Percentiles rank a stretch among this genome's conserved stretches.
Evolutionary conservation across 768 basidiomycete species (phyloP).

Genomic region (Tephrocybe rancida): DNA sequence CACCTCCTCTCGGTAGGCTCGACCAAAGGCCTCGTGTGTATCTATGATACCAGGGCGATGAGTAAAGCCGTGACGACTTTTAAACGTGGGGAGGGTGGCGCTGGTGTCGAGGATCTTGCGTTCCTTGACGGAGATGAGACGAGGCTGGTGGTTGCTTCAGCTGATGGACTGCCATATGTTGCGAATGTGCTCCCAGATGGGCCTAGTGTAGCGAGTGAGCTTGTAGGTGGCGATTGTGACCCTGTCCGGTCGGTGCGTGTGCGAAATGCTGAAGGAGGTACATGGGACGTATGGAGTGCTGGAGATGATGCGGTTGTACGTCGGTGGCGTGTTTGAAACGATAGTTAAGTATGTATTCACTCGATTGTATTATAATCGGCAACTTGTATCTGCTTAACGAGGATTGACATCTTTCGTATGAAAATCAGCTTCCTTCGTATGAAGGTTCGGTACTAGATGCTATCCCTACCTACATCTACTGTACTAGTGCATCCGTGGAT

Average conservation of each 20-base stretch:
- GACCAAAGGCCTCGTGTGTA: constrained; percentile 49
- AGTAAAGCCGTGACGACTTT: constrained; percentile 36
- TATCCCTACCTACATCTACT: not conserved
- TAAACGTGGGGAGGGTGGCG: constrained; percentile 37
- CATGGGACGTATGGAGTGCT: constrained; percentile 53
- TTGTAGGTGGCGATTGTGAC: constrained; percentile 65
- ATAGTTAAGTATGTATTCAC: not conserved
- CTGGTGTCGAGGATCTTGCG: constrained; percentile 50
- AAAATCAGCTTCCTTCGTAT: too few relatives aligned
- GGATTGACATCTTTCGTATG: too few relatives aligned
- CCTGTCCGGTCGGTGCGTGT: constrained; percentile 48
- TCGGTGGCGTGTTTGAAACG: constrained; percentile 28
- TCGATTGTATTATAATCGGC: not conserved
- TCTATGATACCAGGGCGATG: constrained; percentile 51
- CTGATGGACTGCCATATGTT: constrained; percentile 64
- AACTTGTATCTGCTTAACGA: not conserved
- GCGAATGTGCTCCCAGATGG: constrained; percentile 45
- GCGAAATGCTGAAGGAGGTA: constrained; percentile 13
- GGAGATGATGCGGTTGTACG: constrained; percentile 67
- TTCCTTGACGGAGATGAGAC: constrained; percentile 26
- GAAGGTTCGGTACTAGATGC: too few relatives aligned
- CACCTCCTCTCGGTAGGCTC: constrained; percentile 63
- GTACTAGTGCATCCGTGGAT: not conserved
- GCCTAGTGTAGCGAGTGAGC: constrained; percentile 46
- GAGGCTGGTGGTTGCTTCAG: constrained; percentile 48